Base-by-base conservation (phyloP, 768 basidiomycete genomes). In the Suillus weaverae region DNA sequence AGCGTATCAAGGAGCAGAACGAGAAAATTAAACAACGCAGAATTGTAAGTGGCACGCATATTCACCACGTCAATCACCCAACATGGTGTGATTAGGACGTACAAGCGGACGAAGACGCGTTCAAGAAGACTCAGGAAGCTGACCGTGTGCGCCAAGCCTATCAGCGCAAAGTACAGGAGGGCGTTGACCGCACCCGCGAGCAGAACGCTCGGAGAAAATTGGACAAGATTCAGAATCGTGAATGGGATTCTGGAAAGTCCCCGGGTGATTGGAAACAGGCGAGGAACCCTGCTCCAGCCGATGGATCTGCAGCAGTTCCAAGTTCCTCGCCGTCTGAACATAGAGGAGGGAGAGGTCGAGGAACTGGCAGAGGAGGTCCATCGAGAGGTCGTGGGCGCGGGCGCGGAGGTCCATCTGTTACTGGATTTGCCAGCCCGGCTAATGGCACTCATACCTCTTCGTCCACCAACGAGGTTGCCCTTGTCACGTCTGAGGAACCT, bases 171-270 rank as follows among this genome's bases (percentile, higher is more conserved):
- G 82, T 89, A 44, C 92, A 94, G 75, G 85, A 87, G 66, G 81
- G 81, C 39, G 80, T 94, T 64, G 81, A 94, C 73, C 84, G 83
- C 35, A 84, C 89, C 39, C 86, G 92, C 35, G 90, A 91, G 71
- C 86, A 90, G 78, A 92, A 90, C 68, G 91, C 91, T 61, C 86
- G 85, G 69, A 81, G 89, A 41, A 94, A 94, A 79, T 81, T 93
- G 84, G 90, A 90, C n/a, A 92, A 89, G 79, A 83, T 86, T 30
- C 86, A 86, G 70, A 86, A 78, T 67, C 85, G 92, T 18, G 92
- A 94, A 79, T 94, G 92, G 92, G 92, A 94, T 73, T 88, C 90
- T 35, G 90, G 86, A 22, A 94, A 94, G 70, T 75, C 81, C 8
- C 36, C 62, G 1, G 63, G 55, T 13, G 66, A 71, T 14, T 64